Evolutionary conservation across 1,284 basidiomycete genomes (phyloP), one percentile per base, ranked within the genome.

Genomic region (Sphaerobolus stellatus): DNA sequence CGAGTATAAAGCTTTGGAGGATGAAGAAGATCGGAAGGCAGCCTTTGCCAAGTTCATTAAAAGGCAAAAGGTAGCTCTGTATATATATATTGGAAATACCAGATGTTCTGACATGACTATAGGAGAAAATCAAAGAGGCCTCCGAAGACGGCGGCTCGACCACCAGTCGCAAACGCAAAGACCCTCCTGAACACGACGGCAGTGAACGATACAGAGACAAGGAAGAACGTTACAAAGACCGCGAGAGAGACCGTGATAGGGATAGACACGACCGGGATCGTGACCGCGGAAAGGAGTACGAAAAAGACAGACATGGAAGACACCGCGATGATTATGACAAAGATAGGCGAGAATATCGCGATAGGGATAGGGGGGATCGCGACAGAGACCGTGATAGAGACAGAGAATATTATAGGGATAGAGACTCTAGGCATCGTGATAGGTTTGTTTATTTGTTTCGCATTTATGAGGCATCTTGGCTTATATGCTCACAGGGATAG

Each of bases 1-100:
- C 1, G 93, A 97, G 68, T 98, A 82, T 71, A 87, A 86, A 63
- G 90, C 86, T 8, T 71, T 96, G 6, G 85, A 90, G 48, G 89
- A 90, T 50, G 92, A 94, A 36, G 90, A 92, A 57, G 83, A 85
- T 44, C 76, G 91, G 46, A 83, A 83, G 36, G 76, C 80, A 3
- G 92, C 94, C 1, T 97, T 92, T 68, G 73, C 81, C 14, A 96
- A 94, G 71, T 94, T 86, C 66, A 78, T 93, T 51, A 90, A 89
- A 68, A 77, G 94, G 54, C 90, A 94, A 68, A 94, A 92, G 78
- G 90, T 79, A 41, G 28, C 22, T 20, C 56, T 54, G 61, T 28
- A 8, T 36, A 25, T 31, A 49, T 50, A 48, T 20, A 45, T 28
- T 34, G n/a, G 22, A 25, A 27, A 24, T 47, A 52, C 22, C 38